Conservation (phyloP, 768 basidiomycete species). For the Tricholoma matsutake region DNA sequence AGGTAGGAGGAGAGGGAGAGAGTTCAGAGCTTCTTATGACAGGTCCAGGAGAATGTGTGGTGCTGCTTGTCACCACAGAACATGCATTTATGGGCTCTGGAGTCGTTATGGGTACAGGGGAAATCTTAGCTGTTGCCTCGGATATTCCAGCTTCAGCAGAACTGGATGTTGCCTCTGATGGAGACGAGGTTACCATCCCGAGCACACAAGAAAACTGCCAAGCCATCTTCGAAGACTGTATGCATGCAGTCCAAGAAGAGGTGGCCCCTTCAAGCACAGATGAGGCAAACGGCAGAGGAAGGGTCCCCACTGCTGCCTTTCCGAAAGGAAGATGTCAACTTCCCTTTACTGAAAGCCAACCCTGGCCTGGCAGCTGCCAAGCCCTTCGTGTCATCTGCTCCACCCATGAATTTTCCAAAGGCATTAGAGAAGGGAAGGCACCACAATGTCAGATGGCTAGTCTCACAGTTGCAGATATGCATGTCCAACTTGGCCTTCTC, state of each 20-base stretch:
- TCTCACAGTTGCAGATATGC: too few species aligned
- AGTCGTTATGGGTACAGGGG: neutral
- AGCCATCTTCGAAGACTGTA: constrained; percentile 6
- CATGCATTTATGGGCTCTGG: constrained; percentile 26
- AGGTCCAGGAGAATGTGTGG: neutral
- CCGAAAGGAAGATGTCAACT: constrained; percentile 5
- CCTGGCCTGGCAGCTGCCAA: too few species aligned
- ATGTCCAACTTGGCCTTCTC: constrained; percentile 1
- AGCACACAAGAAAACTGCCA: constrained; percentile 6
- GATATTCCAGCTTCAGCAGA: constrained; percentile 24
- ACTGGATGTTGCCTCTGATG: constrained; percentile 8
- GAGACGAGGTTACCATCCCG: constrained; percentile 4
- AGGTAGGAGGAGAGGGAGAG: constrained; percentile 9
- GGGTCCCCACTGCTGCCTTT: constrained; percentile 6
- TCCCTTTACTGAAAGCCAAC: too few species aligned
- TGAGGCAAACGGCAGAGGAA: constrained; percentile 16
- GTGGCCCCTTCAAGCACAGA: constrained; percentile 20
- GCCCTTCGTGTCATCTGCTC: too few species aligned
- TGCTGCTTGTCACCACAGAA: constrained; percentile 26
- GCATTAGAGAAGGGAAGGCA: too few species aligned
- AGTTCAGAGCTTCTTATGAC: constrained; percentile 12
- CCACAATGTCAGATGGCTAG: too few species aligned
- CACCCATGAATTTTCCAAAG: too few species aligned
- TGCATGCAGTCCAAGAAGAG: constrained; percentile 9
- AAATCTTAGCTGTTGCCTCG: neutral